Evolutionary conservation across 208 protist genomes (phyloP), one percentile per base, ranked within the genome.

Genomic region (Leishmania gerbilli): DNA sequence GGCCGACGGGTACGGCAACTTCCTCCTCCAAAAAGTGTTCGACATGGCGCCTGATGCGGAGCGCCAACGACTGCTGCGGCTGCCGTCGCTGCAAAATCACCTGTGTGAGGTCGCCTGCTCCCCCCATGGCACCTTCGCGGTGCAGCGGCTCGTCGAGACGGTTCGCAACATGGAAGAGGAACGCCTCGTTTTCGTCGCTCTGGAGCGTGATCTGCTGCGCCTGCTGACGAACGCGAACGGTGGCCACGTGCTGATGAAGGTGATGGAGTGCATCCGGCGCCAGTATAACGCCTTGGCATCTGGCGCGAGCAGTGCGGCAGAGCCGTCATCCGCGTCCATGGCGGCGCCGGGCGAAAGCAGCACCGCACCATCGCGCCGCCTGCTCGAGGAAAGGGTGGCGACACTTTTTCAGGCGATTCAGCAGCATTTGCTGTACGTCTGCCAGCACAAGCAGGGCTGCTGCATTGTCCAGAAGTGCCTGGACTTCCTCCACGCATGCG

Each of bases 1-100:
- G 98, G 93, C 90, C 17, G 97, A 99, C 86, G 97, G 95, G 69
- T 99, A 99, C 83, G 98, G 98, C 64, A 99, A 99, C 86, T 99
- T 99, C 79, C 88, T 99, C 11, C 97, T 98, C 53, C 98, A 99
- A 87, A 99, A 99, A 79, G 80, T 99, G 1, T 87, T 94, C 51
- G 90, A 95, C 68, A 84, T 93, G 74, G 87, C 89, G 34, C 87
- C 89, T 2, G 79, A 89, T 67, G 77, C 83, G 37, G 86, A 89
- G 65, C 87, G 90, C 34, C 74, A 87, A 69, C 79, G 82, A 13
- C 76, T 95, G 81, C 77, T 99, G 31, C 79, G 81, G 11, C 49
- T 88, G 71, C 81, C 91, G 42, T 84, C 81, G 21, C 88, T 99
- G 24, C 85, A 88, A 2, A 82, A 83, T 9, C 81, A 87, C 40